Conservation (phyloP, 805 yeast genomes). For the Candida pini region DNA sequence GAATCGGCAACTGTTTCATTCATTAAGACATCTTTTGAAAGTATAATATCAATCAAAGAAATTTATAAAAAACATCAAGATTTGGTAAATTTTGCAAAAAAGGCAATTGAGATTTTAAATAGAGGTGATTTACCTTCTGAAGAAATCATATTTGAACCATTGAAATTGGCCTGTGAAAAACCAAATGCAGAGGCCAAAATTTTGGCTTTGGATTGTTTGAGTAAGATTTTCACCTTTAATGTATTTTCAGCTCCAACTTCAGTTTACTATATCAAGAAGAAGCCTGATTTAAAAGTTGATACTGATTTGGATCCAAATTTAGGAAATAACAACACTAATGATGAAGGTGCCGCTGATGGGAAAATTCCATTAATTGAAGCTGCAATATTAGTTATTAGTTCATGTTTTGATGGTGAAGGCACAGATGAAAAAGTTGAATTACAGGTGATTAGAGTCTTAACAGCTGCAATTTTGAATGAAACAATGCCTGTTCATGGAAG, state of each 20-base stretch:
- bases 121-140: conserved; percentile 38
- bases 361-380: conserved; percentile 65
- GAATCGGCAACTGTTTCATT: conserved; percentile 29
- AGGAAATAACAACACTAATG: conserved; percentile 32
- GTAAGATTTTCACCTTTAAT: conserved; percentile 84
- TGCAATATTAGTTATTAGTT: conserved; percentile 77
- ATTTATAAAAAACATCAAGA: conserved; percentile 38
- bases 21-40: conserved; percentile 28
- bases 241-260: conserved; percentile 58
- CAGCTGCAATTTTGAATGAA: conserved; percentile 81
- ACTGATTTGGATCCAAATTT: conserved; percentile 38
- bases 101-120: conserved; percentile 38
- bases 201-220: conserved; percentile 76
- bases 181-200: conserved; percentile 59
- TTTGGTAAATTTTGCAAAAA: conserved; percentile 32
- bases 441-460: conserved; percentile 87
- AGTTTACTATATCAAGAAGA: conserved; percentile 31
- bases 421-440: conserved; percentile 86
- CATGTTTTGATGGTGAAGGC: conserved; percentile 86
- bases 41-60: conserved; percentile 26
- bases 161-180: conserved; percentile 69
- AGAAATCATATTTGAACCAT: conserved; percentile 66
- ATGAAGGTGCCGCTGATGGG: conserved; percentile 13
- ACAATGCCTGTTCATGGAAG: conserved; percentile 86
- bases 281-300: conserved; percentile 24